Percentiles rank a stretch among this genome's conserved stretches.
Conservation (phyloP, 2,329 filamentous ascomycete genomes). For the Magnaporthiopsis poae region DNA sequence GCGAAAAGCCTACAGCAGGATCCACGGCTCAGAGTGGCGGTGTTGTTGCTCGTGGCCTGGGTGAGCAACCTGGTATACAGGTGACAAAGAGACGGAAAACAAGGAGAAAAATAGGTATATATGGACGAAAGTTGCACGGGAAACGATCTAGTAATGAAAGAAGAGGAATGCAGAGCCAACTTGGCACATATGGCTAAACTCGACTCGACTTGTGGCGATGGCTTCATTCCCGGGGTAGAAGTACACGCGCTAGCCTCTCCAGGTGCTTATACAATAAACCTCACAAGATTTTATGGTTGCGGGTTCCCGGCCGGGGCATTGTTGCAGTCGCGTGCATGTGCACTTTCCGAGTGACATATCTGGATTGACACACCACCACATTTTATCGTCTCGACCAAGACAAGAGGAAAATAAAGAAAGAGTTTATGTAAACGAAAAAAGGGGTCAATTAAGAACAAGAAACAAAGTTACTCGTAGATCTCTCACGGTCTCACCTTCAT, state of each 20-base stretch:
- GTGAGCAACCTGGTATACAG: background rate
- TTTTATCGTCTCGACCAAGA: background rate
- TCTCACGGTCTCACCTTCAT: background rate
- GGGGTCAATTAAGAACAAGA: background rate
- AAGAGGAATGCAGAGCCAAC: background rate
- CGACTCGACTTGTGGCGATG: background rate
- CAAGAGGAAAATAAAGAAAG: background rate
- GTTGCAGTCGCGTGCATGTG: too few relatives aligned
- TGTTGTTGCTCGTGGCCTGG: background rate
- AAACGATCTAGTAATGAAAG: too few relatives aligned
- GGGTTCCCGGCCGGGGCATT: too few relatives aligned
- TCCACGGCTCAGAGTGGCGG: background rate
- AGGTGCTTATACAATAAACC: too few relatives aligned
- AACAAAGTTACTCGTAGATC: background rate
- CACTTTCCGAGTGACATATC: too few relatives aligned
- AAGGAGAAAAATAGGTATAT: background rate
- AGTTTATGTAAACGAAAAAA: constrained; percentile 8
- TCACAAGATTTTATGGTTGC: too few relatives aligned
- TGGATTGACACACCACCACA: too few relatives aligned
- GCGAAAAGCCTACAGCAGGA: background rate
- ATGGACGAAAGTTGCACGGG: background rate
- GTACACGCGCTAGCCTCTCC: too few relatives aligned
- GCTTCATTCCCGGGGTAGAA: background rate
- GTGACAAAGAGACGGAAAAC: background rate
- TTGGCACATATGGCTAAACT: background rate